Base-by-base conservation (phyloP, 495 filamentous ascomycete genomes). In the Pyronema domesticum region DNA sequence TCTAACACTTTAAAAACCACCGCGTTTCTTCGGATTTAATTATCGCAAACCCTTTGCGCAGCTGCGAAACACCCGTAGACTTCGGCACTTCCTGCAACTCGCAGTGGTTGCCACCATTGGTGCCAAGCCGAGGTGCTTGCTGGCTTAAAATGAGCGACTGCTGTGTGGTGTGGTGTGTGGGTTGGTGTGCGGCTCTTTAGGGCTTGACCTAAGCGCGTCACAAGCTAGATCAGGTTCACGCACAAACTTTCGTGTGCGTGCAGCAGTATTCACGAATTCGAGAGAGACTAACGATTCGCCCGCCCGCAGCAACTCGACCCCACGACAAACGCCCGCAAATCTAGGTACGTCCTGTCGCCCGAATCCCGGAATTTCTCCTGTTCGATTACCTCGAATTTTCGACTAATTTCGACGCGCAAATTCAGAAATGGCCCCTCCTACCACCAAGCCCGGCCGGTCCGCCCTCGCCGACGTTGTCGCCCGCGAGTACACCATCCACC, bases 401-500 rank as follows among this genome's bases (percentile, higher is more conserved):
- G 37, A 47, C 34, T 47, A 52, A 53, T 51, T 49, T 15, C 7
- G 33, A 44, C n/a, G 23, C 36, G 34, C 46, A 56, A 56, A 48
- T 55, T 37, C 67, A 81, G 76, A 77, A 77, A 89, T 87, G 84
- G 83, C 83, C 74, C 78, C 77, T 69, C 68, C 70, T 67, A 70
- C 74, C 53, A 59, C 77, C 57, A 94, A 94, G 81, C 74, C 73
- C 64, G 68, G 69, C 64, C 85, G 89, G 68, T 95, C 88, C 69
- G 91, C 91, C 73, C 94, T 96, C 71, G 82, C 85, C 68, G 89
- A 96, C 73, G 93, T 96, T 66, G 91, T 99, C 68, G 81, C 91
- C 56, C 87, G 91, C 78, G 93, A 99, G 78, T 99, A 96, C 80
- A 99, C 91, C 71, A 99, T 99, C 78, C 89, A 99, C 80, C 74